These are phyloP conservation scores for Agaricus blazei DNA, from an alignment of 768 basidiomycete genomes.

Conservation along the genomic window DNA sequence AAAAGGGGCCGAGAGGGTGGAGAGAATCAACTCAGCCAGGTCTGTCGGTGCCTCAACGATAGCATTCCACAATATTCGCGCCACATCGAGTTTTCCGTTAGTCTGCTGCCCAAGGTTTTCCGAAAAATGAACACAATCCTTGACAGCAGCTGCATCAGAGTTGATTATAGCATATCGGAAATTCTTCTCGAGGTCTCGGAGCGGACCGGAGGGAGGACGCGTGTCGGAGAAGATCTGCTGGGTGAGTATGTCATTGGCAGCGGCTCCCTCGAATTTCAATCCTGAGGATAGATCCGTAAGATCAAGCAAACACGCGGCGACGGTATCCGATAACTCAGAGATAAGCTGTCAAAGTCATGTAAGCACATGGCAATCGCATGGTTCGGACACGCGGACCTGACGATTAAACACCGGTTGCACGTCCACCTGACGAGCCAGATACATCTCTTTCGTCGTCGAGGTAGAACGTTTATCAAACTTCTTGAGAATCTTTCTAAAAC, in stretches of 20 bases:
- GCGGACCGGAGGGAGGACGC: constrained; percentile 60
- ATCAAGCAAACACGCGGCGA: constrained; percentile 77
- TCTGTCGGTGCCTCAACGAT: constrained; percentile 73
- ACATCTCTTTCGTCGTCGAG: constrained; percentile 93
- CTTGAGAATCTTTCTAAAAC: constrained; percentile 95
- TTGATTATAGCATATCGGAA: constrained; percentile 71
- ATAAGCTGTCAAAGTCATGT: constrained; percentile 59
- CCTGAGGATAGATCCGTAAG: constrained; percentile 72
- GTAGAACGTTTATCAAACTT: constrained; percentile 98
- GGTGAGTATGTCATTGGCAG: constrained; percentile 69
- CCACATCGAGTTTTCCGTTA: constrained; percentile 63
- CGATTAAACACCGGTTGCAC: constrained; percentile 98
- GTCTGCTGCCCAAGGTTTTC: constrained; percentile 58
- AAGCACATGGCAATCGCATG: constrained; percentile 1
- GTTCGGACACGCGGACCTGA: constrained; percentile 50
- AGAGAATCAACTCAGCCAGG: constrained; percentile 71
- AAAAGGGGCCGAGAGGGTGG: constrained; percentile 62
- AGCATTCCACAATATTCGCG: constrained; percentile 93
- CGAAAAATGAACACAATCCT: constrained; percentile 67
- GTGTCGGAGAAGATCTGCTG: constrained; percentile 67
- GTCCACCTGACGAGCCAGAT: constrained; percentile 93
- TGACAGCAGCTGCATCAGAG: constrained; percentile 53
- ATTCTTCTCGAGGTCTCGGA: constrained; percentile 86
- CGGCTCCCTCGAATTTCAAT: constrained; percentile 73
- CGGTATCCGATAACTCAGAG: constrained; percentile 90